A percentile compares a stretch with the other conserved stretches of the same genome.
Conservation (phyloP, 768 basidiomycete genomes). For the Boletus tomentosulus region DNA sequence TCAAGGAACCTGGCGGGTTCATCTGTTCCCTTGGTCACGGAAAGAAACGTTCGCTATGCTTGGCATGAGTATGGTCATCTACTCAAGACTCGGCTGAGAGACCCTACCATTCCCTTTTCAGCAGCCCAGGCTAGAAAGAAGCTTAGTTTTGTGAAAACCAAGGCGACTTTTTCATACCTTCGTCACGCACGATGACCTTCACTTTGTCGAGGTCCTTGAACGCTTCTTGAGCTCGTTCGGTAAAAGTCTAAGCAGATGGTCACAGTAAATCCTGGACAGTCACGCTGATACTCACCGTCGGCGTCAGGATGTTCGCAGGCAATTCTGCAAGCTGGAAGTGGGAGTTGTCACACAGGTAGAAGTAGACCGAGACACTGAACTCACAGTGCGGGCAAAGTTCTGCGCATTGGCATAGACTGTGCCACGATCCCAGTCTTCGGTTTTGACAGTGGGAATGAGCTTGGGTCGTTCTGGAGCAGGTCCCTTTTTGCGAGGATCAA, state of each 20-base stretch:
- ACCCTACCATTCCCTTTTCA: conserved; percentile 72
- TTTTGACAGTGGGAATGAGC: conserved; percentile 43
- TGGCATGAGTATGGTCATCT: not conserved
- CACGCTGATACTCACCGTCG: conserved; percentile 48
- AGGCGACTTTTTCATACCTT: conserved; percentile 42
- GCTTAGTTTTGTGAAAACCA: not conserved
- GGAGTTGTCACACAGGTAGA: not conserved
- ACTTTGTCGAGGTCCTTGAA: conserved; percentile 66
- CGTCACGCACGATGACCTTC: conserved; percentile 65
- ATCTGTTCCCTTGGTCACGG: conserved; percentile 75
- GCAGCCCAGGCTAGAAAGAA: conserved; percentile 64
- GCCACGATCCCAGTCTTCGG: conserved; percentile 67
- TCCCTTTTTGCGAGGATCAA: conserved; percentile 57
- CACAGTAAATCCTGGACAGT: not conserved
- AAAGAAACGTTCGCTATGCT: conserved; percentile 72
- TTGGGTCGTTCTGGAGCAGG: conserved; percentile 47
- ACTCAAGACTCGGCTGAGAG: not conserved
- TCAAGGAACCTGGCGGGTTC: conserved; percentile 88
- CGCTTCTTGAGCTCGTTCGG: conserved; percentile 63
- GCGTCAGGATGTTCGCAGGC: conserved; percentile 84
- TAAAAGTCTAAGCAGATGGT: conserved; percentile 49
- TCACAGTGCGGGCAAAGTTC: conserved; percentile 74
- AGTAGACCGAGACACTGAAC: conserved; percentile 7
- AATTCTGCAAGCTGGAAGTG: conserved; percentile 71
- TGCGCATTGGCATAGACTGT: conserved; percentile 71